Evolutionary conservation across 2,329 filamentous ascomycete species (phyloP).

Genomic region (Fusarium proliferatum): DNA sequence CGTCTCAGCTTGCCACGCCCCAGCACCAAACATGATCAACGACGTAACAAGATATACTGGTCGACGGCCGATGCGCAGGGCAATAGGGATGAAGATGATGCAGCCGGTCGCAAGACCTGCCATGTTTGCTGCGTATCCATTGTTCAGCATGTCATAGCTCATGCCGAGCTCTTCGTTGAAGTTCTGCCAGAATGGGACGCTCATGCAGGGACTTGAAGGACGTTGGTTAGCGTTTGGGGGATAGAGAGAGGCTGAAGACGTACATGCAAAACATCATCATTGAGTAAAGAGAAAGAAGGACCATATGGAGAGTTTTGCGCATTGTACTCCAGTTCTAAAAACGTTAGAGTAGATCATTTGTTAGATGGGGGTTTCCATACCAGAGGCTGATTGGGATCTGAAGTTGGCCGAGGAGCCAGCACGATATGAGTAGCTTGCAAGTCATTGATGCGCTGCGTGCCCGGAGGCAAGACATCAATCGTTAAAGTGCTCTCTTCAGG

Average conservation of each 20-base stretch:
- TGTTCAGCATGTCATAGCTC: constrained; percentile 40
- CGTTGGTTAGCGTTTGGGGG: accelerated
- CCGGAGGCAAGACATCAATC: constrained; percentile 15
- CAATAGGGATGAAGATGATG: constrained; percentile 49
- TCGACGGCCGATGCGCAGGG: constrained; percentile 47
- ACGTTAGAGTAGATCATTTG: accelerated
- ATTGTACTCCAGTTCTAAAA: constrained; percentile 28
- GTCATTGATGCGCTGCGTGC: constrained; percentile 33
- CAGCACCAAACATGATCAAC: constrained; percentile 32
- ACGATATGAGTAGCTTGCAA: constrained; percentile 20
- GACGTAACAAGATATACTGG: constrained; percentile 45
- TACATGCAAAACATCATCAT: constrained; percentile 38
- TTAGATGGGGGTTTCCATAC: neutral
- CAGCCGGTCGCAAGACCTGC: constrained; percentile 47
- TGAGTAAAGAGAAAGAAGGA: constrained; percentile 23
- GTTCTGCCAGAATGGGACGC: constrained; percentile 33
- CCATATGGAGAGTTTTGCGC: constrained; percentile 31
- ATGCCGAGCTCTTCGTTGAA: constrained; percentile 34
- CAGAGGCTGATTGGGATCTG: constrained; percentile 35
- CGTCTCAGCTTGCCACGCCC: constrained; percentile 43
- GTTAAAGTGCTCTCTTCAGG: neutral
- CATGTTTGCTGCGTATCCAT: constrained; percentile 43
- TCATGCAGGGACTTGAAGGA: constrained; percentile 25
- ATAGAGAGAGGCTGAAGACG: neutral
- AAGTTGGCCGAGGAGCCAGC: constrained; percentile 31